A percentile compares a stretch with the other conserved stretches of the same genome.
These are phyloP conservation scores for Psophocarpus tetragonolobus DNA, from an alignment of 306 rosid genomes.

Conservation along the genomic window DNA sequence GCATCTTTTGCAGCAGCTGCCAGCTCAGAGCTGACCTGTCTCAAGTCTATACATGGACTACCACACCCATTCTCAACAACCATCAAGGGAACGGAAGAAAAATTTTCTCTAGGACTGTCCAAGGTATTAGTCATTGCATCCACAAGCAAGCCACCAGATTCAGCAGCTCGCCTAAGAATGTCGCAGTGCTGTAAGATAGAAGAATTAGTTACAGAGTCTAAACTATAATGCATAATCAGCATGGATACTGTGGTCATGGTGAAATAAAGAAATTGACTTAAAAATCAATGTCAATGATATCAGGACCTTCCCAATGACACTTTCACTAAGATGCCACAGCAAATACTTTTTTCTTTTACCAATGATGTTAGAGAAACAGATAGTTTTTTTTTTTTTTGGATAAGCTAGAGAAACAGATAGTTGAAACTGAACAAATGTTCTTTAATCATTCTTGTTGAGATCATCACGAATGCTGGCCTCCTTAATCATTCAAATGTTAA, in stretches of 20 bases:
- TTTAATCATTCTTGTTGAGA: background rate
- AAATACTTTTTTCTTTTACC: background rate
- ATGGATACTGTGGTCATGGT: background rate
- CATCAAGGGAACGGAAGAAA: conserved; percentile 77
- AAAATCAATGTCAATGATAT: background rate
- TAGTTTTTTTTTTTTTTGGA: no score
- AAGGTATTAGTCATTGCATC: conserved; percentile 80
- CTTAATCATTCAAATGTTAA: background rate
- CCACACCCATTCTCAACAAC: conserved; percentile 98
- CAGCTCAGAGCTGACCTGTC: conserved; percentile 99
- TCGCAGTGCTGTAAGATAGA: conserved; percentile 82
- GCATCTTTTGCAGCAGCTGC: conserved; percentile 96
- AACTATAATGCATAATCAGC: background rate
- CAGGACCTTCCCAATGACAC: background rate
- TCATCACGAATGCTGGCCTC: background rate
- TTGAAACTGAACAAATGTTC: conserved; percentile 6
- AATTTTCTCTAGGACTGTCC: conserved; percentile 57
- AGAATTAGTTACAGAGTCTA: conserved; percentile 32
- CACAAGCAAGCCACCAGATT: conserved; percentile 89
- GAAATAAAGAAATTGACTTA: background rate
- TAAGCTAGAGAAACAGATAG: background rate
- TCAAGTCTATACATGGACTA: conserved; percentile 91
- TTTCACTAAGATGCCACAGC: background rate
- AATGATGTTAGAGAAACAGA: background rate
- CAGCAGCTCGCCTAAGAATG: conserved; percentile 95